Base-by-base conservation (phyloP, 2,329 filamentous ascomycete species). In the Cladosporium cucumerinum region DNA sequence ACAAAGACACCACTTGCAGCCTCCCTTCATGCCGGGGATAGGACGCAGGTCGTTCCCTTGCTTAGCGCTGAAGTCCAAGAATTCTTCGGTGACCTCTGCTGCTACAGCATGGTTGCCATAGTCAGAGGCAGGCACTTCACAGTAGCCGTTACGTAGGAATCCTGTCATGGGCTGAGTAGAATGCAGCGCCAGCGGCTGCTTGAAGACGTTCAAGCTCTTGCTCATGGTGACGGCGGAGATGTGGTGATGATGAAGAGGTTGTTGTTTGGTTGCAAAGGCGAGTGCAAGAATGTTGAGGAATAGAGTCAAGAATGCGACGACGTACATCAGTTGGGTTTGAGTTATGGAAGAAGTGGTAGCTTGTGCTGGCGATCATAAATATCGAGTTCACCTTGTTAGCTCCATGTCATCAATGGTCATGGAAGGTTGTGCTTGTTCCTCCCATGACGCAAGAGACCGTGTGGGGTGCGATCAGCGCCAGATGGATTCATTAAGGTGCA, bases 1-100 rank as follows among this genome's bases (percentile, higher is more conserved):
- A 70, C 86, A 88, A 5, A 89, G 75, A 74, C 86, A 89, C 85
- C 86, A 88, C 73, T 84, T 85, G 70, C 85, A 87, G 8, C 86
- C 86, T 14, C 78, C 82, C 23, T 79, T 84, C 63, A 88, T 79
- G 3, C 86, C 86, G 3, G 67, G 65, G 23, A 81, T 79, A 5
- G 74, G 70, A 26, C 85, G 80, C 36, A 89, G 77, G 70, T 88
- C 84, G 71, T 88, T 88, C 46, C 86, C 86, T 43, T 81, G 80
- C 5, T 80, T 78, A 21, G 86, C 85, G 34, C 81, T 82, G 77
- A 85, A 88, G 71, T 87, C 84, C 36, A 88, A 83, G 73, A 89
- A 89, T 69, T 85, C 82, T 65, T 86, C 80, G 10, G 84, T 86
- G 1, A 89, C 77, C 30, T 85, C 80, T 60, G 75, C 79, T n/a